Base-by-base conservation (phyloP, 1,139 yeast species). In the Chernovozyma sophiae-reginae region DNA sequence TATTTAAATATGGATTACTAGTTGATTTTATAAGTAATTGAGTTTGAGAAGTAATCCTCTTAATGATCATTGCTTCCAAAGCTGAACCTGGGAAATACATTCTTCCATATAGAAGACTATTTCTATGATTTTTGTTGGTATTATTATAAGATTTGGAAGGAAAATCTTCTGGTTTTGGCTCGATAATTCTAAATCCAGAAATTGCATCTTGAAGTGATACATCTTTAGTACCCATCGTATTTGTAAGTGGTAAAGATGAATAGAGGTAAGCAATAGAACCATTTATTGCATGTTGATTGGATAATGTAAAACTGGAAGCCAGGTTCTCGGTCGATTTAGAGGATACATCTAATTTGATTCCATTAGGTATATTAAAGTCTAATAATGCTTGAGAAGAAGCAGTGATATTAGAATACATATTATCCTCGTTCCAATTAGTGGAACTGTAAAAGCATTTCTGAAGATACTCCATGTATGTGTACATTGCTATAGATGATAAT, bases 61-160 rank as follows among this genome's bases (percentile, higher is more conserved):
- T 79, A 29, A 90, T 79, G 10, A 81, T 52, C 94, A 92, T 82
- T 1, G 96, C 96, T 56, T 92, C 98, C 6, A 94, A 62, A 4
- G 86, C 81, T 17, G 87, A 80, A 1, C 89, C 86, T 0, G 98
- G 98, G 45, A 92, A 80, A 52, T 83, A 86, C 79, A 94, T 77
- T 43, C 95, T 68, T 1, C 97, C 98, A 54, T 87, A 92, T 17
- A 67, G 45, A 24, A 69, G 52, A 2, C 65, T 47, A 16, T 51
- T 49, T 31, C 41, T 48, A 15, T 31, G 38, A 14, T 35, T 4
- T n/a, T 26, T 25, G n/a, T 12, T 10, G 23, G 38, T 23, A 20
- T 8, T 19, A 15, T 32, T n/a, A 20, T 30, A 31, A 30, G 20
- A 31, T 13, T 29, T 31, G 13, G 30, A 24, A 35, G 25, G 34